phyloP scores from a whole-genome alignment of 495 filamentous ascomycete species.

The Penicillium lividum region DNA sequence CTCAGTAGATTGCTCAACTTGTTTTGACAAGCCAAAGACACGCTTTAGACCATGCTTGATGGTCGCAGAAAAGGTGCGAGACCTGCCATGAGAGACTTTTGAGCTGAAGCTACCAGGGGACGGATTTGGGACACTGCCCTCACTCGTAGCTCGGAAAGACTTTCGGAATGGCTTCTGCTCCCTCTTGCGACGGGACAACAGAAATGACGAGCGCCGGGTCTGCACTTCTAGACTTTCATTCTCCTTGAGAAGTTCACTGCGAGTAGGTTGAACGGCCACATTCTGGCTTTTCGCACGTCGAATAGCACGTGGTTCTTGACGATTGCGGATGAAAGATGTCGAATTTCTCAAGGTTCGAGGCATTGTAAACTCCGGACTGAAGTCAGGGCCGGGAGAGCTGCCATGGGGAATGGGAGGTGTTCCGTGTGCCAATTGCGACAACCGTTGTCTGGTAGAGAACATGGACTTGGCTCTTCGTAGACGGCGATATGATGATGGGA shows the following conservation, averaged over 20 bases:
- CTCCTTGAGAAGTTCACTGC: constrained; percentile 47
- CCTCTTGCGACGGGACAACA: constrained; percentile 41
- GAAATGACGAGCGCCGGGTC: constrained; percentile 50
- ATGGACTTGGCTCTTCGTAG: constrained; percentile 74
- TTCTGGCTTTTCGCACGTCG: constrained; percentile 44
- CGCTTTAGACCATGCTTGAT: constrained; percentile 63
- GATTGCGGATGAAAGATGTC: constrained; percentile 60
- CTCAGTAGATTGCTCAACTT: constrained; percentile 27
- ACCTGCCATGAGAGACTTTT: constrained; percentile 49
- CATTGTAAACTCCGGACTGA: constrained; percentile 24
- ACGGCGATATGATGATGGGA: constrained; percentile 73
- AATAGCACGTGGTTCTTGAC: constrained; percentile 19
- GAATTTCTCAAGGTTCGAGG: constrained; percentile 52
- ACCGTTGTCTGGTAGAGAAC: constrained; percentile 56
- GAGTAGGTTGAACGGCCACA: constrained; percentile 49
- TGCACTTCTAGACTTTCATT: constrained; percentile 33
- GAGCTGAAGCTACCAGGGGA: constrained; percentile 21
- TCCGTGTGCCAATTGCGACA: constrained; percentile 29
- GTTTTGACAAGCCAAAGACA: constrained; percentile 55
- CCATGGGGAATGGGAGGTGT: constrained; percentile 17
- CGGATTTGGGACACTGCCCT: constrained; percentile 32
- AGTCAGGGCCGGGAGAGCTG: constrained; percentile 18
- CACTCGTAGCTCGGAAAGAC: constrained; percentile 56
- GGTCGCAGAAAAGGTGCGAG: constrained; percentile 60
- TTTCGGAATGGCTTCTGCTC: constrained; percentile 59